Percentiles rank a stretch among this genome's conserved stretches.
These are phyloP conservation scores for Phytophthora hibernalis DNA, from an alignment of 352 stramenopile species.

Conservation along the genomic window DNA sequence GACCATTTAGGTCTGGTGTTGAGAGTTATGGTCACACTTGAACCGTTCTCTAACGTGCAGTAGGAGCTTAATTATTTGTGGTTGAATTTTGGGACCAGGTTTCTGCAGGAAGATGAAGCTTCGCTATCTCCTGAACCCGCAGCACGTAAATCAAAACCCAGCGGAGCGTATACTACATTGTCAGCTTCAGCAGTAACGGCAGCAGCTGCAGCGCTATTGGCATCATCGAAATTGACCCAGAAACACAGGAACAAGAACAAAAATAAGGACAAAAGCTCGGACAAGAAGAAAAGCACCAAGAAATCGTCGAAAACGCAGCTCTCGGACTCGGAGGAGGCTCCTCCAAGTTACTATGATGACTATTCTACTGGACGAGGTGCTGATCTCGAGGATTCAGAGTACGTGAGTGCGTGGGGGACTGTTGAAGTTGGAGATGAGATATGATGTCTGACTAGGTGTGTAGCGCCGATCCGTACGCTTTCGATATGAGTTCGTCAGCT, in stretches of 20 bases:
- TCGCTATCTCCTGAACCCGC: constrained; percentile 49
- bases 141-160: constrained; percentile 14
- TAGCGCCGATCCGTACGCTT: constrained; percentile 78
- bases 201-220: constrained; percentile 57
- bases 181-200: constrained; percentile 53
- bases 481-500: constrained; percentile 56
- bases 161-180: constrained; percentile 13
- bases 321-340: constrained; percentile 61
- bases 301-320: constrained; percentile 35
- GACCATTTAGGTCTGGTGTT: background rate
- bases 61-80: constrained; percentile 15
- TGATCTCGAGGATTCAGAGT: constrained; percentile 32
- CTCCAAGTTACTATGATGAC: constrained; percentile 63
- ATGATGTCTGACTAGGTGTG: constrained; percentile 13
- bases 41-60: constrained; percentile 8
- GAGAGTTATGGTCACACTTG: constrained; percentile 8
- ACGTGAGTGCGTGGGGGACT: constrained; percentile 8
- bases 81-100: constrained; percentile 37
- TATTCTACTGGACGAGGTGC: constrained; percentile 20
- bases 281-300: constrained; percentile 39
- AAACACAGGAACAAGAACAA: constrained; percentile 32
- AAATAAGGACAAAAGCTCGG: constrained; percentile 32
- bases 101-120: constrained; percentile 66
- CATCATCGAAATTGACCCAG: constrained; percentile 50
- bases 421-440: background rate